These are phyloP conservation scores for Kwoniella bestiolae DNA, from an alignment of 768 basidiomycete species.

Conservation along the genomic window DNA sequence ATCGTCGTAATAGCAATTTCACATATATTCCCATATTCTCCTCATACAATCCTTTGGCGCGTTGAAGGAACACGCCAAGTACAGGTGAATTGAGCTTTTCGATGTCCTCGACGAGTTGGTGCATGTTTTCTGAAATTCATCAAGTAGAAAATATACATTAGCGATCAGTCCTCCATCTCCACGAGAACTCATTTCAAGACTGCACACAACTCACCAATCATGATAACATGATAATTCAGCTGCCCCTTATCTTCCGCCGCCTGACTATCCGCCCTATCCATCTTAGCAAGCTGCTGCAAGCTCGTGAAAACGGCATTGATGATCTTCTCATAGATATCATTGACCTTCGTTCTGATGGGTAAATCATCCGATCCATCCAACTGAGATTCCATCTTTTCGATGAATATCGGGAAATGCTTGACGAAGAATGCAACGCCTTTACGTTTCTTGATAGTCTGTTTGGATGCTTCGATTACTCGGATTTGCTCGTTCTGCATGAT, in stretches of 20 bases:
- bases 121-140: slow-evolving; percentile 98
- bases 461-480: slow-evolving; percentile 84
- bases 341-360: slow-evolving; percentile 76
- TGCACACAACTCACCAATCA: slow-evolving; percentile 73
- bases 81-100: slow-evolving; percentile 70
- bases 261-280: slow-evolving; percentile 72
- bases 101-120: slow-evolving; percentile 84
- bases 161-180: neutral
- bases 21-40: slow-evolving; percentile 87
- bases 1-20: slow-evolving; percentile 80
- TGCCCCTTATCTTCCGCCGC: slow-evolving; percentile 86
- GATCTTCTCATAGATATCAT: slow-evolving; percentile 83
- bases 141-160: neutral
- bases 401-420: slow-evolving; percentile 87
- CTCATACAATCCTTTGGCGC: slow-evolving; percentile 81
- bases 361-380: slow-evolving; percentile 68
- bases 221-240: slow-evolving; percentile 91
- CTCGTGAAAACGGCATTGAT: slow-evolving; percentile 90
- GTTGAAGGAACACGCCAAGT: slow-evolving; percentile 67
- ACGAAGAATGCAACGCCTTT: slow-evolving; percentile 90
- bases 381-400: slow-evolving; percentile 80
- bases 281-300: slow-evolving; percentile 92
- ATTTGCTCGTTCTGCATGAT: slow-evolving; percentile 76
- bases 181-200: neutral
- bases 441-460: slow-evolving; percentile 87